Evolutionary conservation across 2,329 filamentous ascomycete species (phyloP), one percentile per base, ranked within the genome.

Genomic region (Claviceps sp.): DNA sequence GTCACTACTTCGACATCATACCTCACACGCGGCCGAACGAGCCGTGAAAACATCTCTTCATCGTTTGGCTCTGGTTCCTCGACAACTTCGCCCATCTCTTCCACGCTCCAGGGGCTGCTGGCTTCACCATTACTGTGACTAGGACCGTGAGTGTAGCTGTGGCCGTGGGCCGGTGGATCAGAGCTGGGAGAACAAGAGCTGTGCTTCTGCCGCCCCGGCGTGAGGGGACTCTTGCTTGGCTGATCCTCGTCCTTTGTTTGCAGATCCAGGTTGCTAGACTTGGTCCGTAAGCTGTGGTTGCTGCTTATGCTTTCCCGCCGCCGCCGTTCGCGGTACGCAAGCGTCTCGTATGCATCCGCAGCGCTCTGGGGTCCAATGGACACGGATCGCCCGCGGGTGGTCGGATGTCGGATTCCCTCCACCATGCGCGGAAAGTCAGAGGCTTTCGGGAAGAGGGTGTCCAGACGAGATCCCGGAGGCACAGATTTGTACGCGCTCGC

Each of bases 1-100:
- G 93, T 97, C 39, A 98, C 86, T 40, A 98, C 91, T 68, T 98
- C 93, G n/a, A 97, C 91, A 68, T 98, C 93, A 63, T 97, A 98
- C 59, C 90, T 77, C 54, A 96, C 90, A 58, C 93, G 81, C 47
- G 93, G 89, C 68, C 85, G 88, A 56, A 89, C 83, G 51, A 97
- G 75, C 63, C 78, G 81, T 45, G 83, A 85, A 66, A 97, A 96
- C 66, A 97, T 83, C 64, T 94, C 86, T 58, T 76, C 78, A 65
- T 89, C 84, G 47, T 82, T 82, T 26, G 78, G 60, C 58, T 78
- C 75, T 45, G 77, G 71, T 47, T 74, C 71, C 23, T 71, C 68
- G 16, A 40, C 14, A 17, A 50, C 52, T n/a, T 54, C 44, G 26
- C 42, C 45, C 26, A 37, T 46, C 26, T 43, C 49, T 23, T 51